These are phyloP conservation scores for Lotmaria passim DNA, from an alignment of 208 protist genomes.

Conservation along the genomic window DNA sequence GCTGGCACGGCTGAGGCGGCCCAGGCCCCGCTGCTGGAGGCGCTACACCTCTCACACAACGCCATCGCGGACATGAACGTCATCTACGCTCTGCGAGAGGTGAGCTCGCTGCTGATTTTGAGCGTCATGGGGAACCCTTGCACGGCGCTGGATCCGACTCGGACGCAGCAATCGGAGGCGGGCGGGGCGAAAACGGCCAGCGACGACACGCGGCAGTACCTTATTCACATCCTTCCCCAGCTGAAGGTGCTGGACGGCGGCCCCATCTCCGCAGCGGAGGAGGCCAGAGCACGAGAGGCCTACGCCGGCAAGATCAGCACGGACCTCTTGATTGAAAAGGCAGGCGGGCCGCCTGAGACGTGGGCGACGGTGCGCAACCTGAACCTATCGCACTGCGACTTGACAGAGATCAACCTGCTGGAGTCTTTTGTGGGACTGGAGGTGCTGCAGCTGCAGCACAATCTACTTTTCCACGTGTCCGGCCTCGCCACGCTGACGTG, in stretches of 20 bases:
- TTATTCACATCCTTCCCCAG: conserved; percentile 91
- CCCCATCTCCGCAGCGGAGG: conserved; percentile 61
- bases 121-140: conserved; percentile 91
- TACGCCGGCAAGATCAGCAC: conserved; percentile 84
- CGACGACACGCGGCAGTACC: conserved; percentile 74
- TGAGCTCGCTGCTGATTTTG: conserved; percentile 89
- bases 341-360: conserved; percentile 27
- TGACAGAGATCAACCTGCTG: conserved; percentile 74
- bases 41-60: conserved; percentile 92
- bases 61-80: conserved; percentile 63
- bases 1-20: background rate
- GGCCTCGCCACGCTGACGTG: conserved; percentile 54
- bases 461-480: conserved; percentile 59
- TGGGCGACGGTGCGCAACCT: conserved; percentile 65
- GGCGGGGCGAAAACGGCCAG: conserved; percentile 12
- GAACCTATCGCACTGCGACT: conserved; percentile 78
- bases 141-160: background rate
- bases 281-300: conserved; percentile 56
- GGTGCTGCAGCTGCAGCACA: conserved; percentile 84
- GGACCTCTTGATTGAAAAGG: conserved; percentile 76
- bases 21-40: conserved; percentile 46
- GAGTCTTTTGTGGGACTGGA: conserved; percentile 66
- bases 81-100: conserved; percentile 72
- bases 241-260: conserved; percentile 92
- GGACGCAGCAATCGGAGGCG: background rate